A percentile compares a stretch with the other conserved stretches of the same genome.
phyloP scores from a whole-genome alignment of 2,329 filamentous ascomycete species.

The Sporothrix pallida region DNA sequence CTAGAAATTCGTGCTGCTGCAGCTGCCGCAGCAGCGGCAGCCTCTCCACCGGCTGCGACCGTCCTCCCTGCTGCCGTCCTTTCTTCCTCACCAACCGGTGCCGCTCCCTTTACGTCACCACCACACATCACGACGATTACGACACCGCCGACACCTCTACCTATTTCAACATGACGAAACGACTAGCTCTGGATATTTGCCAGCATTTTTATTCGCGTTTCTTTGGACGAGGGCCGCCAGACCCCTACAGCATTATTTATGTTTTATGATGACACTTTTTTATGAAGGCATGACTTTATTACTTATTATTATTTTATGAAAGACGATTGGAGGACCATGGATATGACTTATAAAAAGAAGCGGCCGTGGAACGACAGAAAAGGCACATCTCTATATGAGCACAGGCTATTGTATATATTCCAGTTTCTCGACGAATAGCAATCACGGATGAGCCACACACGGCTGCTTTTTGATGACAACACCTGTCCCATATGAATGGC shows the following conservation, averaged over 20 bases:
- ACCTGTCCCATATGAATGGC: background rate
- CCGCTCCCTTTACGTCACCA: background rate
- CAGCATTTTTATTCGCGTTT: background rate
- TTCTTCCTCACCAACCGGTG: constrained; percentile 11
- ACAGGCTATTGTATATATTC: background rate
- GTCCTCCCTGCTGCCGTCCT: background rate
- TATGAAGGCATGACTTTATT: constrained; percentile 19
- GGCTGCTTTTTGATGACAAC: background rate
- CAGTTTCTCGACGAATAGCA: background rate
- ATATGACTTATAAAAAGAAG: background rate
- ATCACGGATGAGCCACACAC: background rate
- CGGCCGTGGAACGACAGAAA: background rate
- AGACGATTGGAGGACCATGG: background rate
- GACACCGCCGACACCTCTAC: background rate
- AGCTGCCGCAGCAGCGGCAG: constrained; percentile 35
- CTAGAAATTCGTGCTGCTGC: constrained; percentile 58
- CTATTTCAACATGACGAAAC: constrained; percentile 29
- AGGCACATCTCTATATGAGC: background rate
- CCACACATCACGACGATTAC: constrained; percentile 14
- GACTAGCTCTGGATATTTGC: constrained; percentile 23
- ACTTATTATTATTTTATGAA: constrained; percentile 19
- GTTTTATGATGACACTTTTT: constrained; percentile 28
- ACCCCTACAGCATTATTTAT: background rate
- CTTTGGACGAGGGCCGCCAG: background rate
- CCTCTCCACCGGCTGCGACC: constrained; percentile 24